phyloP scores from a whole-genome alignment of 495 filamentous ascomycete genomes.

The Aspergillus incahuasiensis region DNA sequence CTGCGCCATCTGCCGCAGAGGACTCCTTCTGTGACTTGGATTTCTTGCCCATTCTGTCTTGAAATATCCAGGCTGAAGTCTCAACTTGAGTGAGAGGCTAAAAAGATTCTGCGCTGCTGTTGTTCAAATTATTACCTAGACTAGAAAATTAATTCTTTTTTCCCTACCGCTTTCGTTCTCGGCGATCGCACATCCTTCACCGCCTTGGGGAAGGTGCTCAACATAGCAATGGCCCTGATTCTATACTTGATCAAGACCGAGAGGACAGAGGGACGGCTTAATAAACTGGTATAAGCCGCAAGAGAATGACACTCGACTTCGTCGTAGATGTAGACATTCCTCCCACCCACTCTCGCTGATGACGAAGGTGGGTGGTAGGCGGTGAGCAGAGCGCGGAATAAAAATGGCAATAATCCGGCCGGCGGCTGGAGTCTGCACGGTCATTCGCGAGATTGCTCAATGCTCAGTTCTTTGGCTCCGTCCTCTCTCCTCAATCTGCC shows the following conservation, averaged over 20 bases:
- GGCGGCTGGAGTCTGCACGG: neutral
- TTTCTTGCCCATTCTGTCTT: slow-evolving; percentile 44
- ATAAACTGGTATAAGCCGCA: no score
- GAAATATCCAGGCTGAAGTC: no score
- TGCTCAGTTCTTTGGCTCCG: slow-evolving; percentile 2
- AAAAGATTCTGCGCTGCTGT: neutral
- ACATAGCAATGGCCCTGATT: neutral
- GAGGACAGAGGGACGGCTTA: neutral
- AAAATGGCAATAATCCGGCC: slow-evolving; percentile 2
- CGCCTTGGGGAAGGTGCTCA: neutral
- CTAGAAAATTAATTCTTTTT: slow-evolving; percentile 24
- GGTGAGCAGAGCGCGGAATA: slow-evolving; percentile 20
- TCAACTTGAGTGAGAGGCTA: neutral
- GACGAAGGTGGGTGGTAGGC: slow-evolving; percentile 14
- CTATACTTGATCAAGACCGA: neutral
- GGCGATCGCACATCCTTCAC: slow-evolving; percentile 22
- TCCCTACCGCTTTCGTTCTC: slow-evolving; percentile 26
- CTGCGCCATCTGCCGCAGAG: slow-evolving; percentile 8
- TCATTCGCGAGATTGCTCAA: slow-evolving; percentile 2
- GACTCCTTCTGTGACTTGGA: slow-evolving; percentile 33
- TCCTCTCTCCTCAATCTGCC: slow-evolving; percentile 10
- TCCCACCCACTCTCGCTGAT: no score
- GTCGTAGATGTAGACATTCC: no score
- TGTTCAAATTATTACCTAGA: neutral
- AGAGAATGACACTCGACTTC: no score